A percentile compares a stretch with the other conserved stretches of the same genome.
Evolutionary conservation across 2,329 filamentous ascomycete species (phyloP).

Genomic region (Lecanicillium sp.): DNA sequence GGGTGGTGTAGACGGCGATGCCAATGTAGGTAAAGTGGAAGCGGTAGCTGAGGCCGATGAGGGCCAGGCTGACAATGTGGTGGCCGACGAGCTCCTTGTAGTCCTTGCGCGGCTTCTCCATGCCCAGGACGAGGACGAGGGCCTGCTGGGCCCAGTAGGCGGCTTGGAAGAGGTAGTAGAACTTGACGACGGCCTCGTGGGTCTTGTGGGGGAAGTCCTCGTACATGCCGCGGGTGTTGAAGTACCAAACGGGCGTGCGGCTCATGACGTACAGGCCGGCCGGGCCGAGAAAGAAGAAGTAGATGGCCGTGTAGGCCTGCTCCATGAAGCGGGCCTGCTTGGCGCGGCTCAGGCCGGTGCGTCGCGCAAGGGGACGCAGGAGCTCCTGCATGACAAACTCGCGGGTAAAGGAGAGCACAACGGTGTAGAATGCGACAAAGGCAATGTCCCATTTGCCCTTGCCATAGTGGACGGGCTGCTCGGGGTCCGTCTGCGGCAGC

Average conservation of each 20-base stretch:
- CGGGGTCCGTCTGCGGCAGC: constrained; percentile 41
- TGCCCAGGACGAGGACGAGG: constrained; percentile 74
- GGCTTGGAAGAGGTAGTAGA: constrained; percentile 91
- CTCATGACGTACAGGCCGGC: constrained; percentile 87
- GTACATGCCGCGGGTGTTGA: constrained; percentile 87
- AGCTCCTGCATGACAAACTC: constrained; percentile 94
- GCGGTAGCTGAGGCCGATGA: constrained; percentile 82
- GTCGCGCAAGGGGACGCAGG: constrained; percentile 66
- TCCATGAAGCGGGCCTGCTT: constrained; percentile 95
- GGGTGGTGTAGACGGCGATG: constrained; percentile 85
- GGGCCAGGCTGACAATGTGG: constrained; percentile 77
- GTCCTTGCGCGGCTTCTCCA: constrained; percentile 92
- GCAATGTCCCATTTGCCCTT: constrained; percentile 83
- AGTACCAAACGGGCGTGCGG: constrained; percentile 89
- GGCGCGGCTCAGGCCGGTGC: constrained; percentile 61
- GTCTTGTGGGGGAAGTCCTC: constrained; percentile 77
- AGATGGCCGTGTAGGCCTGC: constrained; percentile 87
- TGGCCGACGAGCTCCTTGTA: constrained; percentile 90
- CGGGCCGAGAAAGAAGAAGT: constrained; percentile 77
- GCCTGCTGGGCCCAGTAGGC: constrained; percentile 95
- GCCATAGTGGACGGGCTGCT: constrained; percentile 62
- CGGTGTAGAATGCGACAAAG: constrained; percentile 81
- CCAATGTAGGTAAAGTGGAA: constrained; percentile 98
- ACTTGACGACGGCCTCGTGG: constrained; percentile 78
- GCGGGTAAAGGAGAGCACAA: constrained; percentile 86